Evolutionary conservation across 2,329 filamentous ascomycete species (phyloP).

Genomic region (Dactylonectria macrodidyma): DNA sequence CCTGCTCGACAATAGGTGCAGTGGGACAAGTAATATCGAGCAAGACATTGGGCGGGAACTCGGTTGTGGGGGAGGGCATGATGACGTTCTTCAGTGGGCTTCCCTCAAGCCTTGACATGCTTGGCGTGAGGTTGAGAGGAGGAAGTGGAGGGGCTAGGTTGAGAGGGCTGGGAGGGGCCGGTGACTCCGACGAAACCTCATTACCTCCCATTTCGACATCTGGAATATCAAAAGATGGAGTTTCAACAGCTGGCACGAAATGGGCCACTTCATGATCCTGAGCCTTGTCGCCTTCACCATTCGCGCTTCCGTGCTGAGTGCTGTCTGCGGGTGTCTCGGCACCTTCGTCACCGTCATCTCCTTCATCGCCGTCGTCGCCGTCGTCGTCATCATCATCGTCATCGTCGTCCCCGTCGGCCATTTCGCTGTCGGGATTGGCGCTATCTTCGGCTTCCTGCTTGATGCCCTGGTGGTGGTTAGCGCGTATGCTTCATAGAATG

Average conservation of each 20-base stretch:
- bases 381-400: constrained; percentile 64
- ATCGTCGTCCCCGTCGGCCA: constrained; percentile 67
- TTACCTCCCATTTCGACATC: constrained; percentile 48
- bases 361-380: constrained; percentile 64
- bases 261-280: constrained; percentile 58
- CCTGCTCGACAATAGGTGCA: constrained; percentile 21
- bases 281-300: constrained; percentile 49
- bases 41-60: constrained; percentile 35
- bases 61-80: constrained; percentile 61
- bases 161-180: constrained; percentile 49
- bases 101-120: constrained; percentile 59
- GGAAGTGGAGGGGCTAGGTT: constrained; percentile 51
- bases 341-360: constrained; percentile 64
- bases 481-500: constrained; percentile 7
- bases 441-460: constrained; percentile 62
- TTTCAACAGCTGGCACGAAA: constrained; percentile 48
- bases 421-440: constrained; percentile 66
- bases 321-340: constrained; percentile 55
- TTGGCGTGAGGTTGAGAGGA: constrained; percentile 45
- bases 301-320: constrained; percentile 45
- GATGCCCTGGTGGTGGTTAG: constrained; percentile 52
- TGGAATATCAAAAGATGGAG: constrained; percentile 34
- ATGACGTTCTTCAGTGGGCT: constrained; percentile 69
- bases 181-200: constrained; percentile 41
- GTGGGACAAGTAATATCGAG: constrained; percentile 14